phyloP scores from a whole-genome alignment of 768 basidiomycete species.

The Trametes gibbosa region DNA sequence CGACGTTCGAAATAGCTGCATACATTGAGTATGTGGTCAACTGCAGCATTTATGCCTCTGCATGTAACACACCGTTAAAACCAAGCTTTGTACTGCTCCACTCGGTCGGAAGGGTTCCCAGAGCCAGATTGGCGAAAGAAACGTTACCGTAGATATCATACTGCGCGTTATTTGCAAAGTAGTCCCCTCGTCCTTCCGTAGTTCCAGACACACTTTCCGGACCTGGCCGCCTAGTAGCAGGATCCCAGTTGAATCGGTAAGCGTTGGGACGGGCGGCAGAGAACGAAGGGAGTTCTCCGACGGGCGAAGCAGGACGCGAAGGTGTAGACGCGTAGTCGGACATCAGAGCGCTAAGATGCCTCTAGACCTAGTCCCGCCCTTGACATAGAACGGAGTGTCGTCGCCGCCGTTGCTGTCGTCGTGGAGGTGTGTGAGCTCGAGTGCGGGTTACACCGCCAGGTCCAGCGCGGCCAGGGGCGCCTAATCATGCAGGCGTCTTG shows the following conservation, averaged over 20 bases:
- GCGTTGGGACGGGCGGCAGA: constrained; percentile 44
- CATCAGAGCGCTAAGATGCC: constrained; percentile 11
- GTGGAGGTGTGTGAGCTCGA: neutral
- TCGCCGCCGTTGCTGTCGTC: neutral
- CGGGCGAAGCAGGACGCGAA: constrained; percentile 58
- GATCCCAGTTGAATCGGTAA: constrained; percentile 80
- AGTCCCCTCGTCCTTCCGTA: constrained; percentile 63
- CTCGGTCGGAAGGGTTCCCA: constrained; percentile 52
- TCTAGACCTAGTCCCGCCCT: neutral
- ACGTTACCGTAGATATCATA: constrained; percentile 43
- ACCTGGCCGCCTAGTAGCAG: constrained; percentile 46
- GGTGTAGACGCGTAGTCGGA: constrained; percentile 48
- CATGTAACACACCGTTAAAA: constrained; percentile 69
- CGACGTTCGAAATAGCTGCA: constrained; percentile 88
- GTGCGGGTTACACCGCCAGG: neutral
- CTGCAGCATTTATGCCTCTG: neutral
- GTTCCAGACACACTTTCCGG: constrained; percentile 74
- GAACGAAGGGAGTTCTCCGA: constrained; percentile 42
- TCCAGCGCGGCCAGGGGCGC: constrained; percentile 18
- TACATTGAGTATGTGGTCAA: constrained; percentile 8
- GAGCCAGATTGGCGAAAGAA: constrained; percentile 47
- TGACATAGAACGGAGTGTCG: neutral
- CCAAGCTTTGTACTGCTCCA: constrained; percentile 85
- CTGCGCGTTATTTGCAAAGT: constrained; percentile 43
- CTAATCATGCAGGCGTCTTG: neutral